Conservation (phyloP, 2,329 filamentous ascomycete genomes). For the Aspergillus quadricinctus region DNA sequence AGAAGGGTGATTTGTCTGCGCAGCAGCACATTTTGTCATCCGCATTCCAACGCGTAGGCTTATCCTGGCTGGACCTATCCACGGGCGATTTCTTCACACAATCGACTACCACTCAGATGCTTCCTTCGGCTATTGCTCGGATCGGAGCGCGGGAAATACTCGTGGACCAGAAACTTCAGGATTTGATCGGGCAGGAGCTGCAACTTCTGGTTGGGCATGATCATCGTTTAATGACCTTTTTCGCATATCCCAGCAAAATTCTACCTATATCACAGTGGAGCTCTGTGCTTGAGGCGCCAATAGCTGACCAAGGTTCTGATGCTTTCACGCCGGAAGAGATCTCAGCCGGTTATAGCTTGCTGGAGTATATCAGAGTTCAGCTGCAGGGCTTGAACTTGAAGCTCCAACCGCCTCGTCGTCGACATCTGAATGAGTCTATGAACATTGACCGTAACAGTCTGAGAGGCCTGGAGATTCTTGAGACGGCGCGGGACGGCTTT, state of each 20-base stretch:
- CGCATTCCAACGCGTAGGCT: slow-evolving; percentile 55
- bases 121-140: slow-evolving; percentile 77
- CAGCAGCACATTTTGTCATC: slow-evolving; percentile 27
- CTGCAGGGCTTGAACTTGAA: slow-evolving; percentile 74
- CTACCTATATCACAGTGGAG: slow-evolving; percentile 62
- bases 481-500: slow-evolving; percentile 74
- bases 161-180: slow-evolving; percentile 61
- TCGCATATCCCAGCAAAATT: slow-evolving; percentile 45
- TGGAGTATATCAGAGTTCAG: slow-evolving; percentile 77
- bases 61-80: slow-evolving; percentile 93
- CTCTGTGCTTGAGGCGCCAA: slow-evolving; percentile 69
- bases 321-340: slow-evolving; percentile 67
- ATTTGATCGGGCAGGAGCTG: slow-evolving; percentile 57
- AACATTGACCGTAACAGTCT: slow-evolving; percentile 88
- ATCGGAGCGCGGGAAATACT: slow-evolving; percentile 83
- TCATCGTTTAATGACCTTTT: slow-evolving; percentile 70
- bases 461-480: slow-evolving; percentile 80
- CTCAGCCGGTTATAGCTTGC: slow-evolving; percentile 70
- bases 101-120: slow-evolving; percentile 61
- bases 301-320: slow-evolving; percentile 50
- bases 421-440: slow-evolving; percentile 74
- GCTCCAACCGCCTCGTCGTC: slow-evolving; percentile 74
- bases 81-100: slow-evolving; percentile 94
- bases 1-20: slow-evolving; percentile 18
- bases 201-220: slow-evolving; percentile 69